Percentiles rank a stretch among this genome's conserved stretches.
These are phyloP conservation scores for Exophiala sp. DNA, from an alignment of 2,329 filamentous ascomycete species.

Conservation along the genomic window DNA sequence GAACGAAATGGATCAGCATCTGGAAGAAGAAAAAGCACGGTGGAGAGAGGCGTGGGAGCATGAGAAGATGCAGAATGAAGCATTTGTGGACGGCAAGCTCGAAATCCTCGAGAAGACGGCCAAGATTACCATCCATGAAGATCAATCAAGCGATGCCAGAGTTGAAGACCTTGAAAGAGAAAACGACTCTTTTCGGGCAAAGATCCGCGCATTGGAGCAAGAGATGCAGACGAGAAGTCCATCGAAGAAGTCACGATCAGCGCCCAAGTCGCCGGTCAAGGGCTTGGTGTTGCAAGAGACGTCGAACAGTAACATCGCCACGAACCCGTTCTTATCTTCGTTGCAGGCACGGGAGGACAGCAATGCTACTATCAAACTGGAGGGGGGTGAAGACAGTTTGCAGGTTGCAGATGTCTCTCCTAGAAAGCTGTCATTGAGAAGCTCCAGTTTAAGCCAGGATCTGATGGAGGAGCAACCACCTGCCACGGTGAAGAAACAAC, in stretches of 20 bases:
- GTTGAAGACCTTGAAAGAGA: constrained; percentile 66
- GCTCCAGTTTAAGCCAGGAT: constrained; percentile 17
- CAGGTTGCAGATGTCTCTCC: constrained; percentile 24
- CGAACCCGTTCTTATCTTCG: constrained; percentile 25
- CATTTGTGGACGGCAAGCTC: constrained; percentile 84
- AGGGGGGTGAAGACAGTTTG: constrained; percentile 12
- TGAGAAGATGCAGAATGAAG: constrained; percentile 64
- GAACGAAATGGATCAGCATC: constrained; percentile 74
- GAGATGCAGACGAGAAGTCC: constrained; percentile 64
- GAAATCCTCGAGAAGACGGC: constrained; percentile 60
- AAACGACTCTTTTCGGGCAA: constrained; percentile 65
- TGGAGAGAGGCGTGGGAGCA: constrained; percentile 77
- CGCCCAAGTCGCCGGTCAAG: constrained; percentile 20
- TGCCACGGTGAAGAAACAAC: constrained; percentile 38
- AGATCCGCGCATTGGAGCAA: constrained; percentile 62
- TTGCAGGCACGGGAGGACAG: constrained; percentile 17
- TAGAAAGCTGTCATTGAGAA: constrained; percentile 25
- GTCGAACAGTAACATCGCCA: constrained; percentile 22
- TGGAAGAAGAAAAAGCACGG: constrained; percentile 71
- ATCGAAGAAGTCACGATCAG: constrained; percentile 47
- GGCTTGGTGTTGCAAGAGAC: constrained; percentile 22
- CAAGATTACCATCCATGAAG: constrained; percentile 41
- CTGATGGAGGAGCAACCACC: constrained; percentile 23
- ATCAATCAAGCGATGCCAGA: constrained; percentile 51
- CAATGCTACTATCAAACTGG: constrained; percentile 18